phyloP scores from a whole-genome alignment of 2,329 filamentous ascomycete species.

The Phaeosphaeria sp. region DNA sequence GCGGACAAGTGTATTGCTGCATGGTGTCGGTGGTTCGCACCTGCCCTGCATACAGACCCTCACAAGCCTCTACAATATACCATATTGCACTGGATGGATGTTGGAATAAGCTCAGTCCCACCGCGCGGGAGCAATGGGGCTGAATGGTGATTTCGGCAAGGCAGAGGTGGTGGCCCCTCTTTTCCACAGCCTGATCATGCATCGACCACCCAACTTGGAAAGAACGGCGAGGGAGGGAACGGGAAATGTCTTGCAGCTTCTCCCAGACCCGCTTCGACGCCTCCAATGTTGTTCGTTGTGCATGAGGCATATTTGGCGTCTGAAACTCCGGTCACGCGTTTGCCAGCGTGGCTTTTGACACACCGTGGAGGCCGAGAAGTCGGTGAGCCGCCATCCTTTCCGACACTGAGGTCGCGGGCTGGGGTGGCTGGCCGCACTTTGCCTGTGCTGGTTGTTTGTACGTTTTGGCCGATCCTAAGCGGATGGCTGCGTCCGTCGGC shows the following conservation, averaged over 20 bases:
- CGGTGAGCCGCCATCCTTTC: conserved; percentile 10
- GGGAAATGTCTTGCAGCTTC: conserved; percentile 34
- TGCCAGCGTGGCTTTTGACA: conserved; percentile 6
- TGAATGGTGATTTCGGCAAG: conserved; percentile 17
- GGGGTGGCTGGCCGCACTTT: not conserved
- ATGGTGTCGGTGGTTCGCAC: not conserved
- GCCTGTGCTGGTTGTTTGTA: not conserved
- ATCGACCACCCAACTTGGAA: conserved; percentile 23
- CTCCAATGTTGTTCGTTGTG: not conserved
- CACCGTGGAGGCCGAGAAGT: conserved; percentile 9
- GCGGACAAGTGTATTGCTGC: conserved; percentile 7
- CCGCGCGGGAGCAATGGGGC: conserved; percentile 36
- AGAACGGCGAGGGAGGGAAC: conserved; percentile 26
- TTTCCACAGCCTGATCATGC: conserved; percentile 12
- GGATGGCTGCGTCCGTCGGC: conserved; percentile 3
- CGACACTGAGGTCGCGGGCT: conserved; percentile 5
- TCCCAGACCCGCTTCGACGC: not conserved
- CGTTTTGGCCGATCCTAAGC: conserved; percentile 4
- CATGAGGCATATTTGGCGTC: conserved; percentile 17
- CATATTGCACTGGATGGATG: conserved; percentile 15
- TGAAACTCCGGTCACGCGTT: conserved; percentile 19
- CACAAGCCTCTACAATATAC: not conserved
- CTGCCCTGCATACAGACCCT: conserved; percentile 1
- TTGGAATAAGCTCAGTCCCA: conserved; percentile 44
- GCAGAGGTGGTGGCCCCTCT: conserved; percentile 9